Base-by-base conservation (phyloP, 208 protist genomes). In the Balamuthia mandrillaris region DNA sequence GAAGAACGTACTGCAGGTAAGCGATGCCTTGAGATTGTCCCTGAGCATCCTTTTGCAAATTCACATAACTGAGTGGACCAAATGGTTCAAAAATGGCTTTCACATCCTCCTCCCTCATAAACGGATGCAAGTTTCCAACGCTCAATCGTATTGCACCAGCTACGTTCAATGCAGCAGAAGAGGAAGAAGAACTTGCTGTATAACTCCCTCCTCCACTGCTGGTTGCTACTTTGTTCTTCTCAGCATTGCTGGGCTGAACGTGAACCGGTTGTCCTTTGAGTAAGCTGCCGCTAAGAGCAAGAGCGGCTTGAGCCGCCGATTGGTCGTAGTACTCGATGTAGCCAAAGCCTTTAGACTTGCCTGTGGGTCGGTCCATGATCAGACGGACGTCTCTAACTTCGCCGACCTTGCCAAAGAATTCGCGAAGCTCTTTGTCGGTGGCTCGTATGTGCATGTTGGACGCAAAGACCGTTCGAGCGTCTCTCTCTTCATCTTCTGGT, bases 21-120 rank as follows among this genome's bases (percentile, higher is more conserved):
- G 66, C 81, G 54, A 82, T 88, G 27, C 89, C 89, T 58, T 88
- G 90, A 12, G 84, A 90, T 54, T 84, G 88, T 18, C 87, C 87
- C 18, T 47, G 49, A n/a, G 77, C 33, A 16, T 91, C 89, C 21
- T 60, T 90, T 29, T 72, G 72, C 0, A 91, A 51, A 10, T 72
- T 49, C 12, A 90, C 41, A 18, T 47, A 81, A 68, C 90, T 74
- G 27, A 91, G 82, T 0, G 60, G 63, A 12, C 89, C 89, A 77
- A 88, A 91, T 21, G 75, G 83, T 21, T 74, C 47, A 24, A 91
- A 91, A 9, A 85, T 58, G 6, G 31, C 21, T 21, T 21, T 56
- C n/a, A 92, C 72, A 56, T 90, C 90, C 4, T 89, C 78, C 61
- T 92, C 90, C 14, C 77, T 65, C n/a, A 92, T 70, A 45, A 85